A percentile compares a stretch with the other conserved stretches of the same genome.
Evolutionary conservation across 2,329 filamentous ascomycete species (phyloP).

Genomic region (Sporothrix luriei): DNA sequence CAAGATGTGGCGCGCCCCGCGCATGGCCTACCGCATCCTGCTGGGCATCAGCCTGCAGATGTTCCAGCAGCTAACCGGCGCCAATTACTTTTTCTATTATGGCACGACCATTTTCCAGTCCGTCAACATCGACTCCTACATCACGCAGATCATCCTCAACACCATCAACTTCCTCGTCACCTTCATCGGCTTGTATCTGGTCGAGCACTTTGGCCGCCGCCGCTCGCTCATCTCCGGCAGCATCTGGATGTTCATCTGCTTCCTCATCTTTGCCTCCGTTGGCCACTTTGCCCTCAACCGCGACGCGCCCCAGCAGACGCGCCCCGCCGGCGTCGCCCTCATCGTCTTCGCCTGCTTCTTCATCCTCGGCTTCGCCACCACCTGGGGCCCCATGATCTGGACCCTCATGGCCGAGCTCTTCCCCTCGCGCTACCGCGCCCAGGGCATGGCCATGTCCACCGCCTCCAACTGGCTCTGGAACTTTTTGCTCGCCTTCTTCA

Average conservation of each 20-base stretch:
- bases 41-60: constrained; percentile 66
- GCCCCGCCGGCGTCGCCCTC: constrained; percentile 63
- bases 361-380: constrained; percentile 67
- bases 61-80: constrained; percentile 68
- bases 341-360: constrained; percentile 75
- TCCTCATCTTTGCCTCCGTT: constrained; percentile 65
- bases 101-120: constrained; percentile 66
- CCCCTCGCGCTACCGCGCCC: constrained; percentile 36
- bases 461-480: constrained; percentile 62
- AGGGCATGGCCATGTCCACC: constrained; percentile 36
- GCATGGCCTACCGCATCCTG: constrained; percentile 64
- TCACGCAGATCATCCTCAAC: constrained; percentile 65
- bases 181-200: constrained; percentile 67
- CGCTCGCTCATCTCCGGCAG: constrained; percentile 67
- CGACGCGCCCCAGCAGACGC: constrained; percentile 44
- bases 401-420: constrained; percentile 37
- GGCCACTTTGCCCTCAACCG: constrained; percentile 50
- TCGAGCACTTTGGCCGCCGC: constrained; percentile 69
- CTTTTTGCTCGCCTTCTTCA: constrained; percentile 50
- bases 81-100: constrained; percentile 63
- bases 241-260: constrained; percentile 67
- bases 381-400: constrained; percentile 38
- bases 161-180: constrained; percentile 55
- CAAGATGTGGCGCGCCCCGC: constrained; percentile 64
- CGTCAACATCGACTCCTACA: constrained; percentile 67